These are phyloP conservation scores for Tulasnella sp. DNA, from an alignment of 768 basidiomycete genomes.

Conservation along the genomic window DNA sequence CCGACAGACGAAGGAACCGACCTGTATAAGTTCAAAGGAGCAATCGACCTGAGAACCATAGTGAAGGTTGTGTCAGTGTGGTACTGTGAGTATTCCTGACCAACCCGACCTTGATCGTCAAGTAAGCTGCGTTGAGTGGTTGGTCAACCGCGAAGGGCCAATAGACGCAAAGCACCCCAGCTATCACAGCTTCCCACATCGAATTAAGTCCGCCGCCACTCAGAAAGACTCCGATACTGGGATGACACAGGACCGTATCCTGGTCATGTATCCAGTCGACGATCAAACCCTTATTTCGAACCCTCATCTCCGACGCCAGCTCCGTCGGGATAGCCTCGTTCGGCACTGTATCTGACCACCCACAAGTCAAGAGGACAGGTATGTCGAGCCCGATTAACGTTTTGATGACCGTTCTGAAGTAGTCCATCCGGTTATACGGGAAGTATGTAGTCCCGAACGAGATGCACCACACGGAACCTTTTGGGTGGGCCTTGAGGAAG, in stretches of 20 bases:
- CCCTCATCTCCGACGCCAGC: not conserved
- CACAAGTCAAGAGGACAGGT: not conserved
- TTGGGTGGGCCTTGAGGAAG: not conserved
- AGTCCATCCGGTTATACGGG: not conserved
- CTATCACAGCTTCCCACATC: not conserved
- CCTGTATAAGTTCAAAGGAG: not conserved
- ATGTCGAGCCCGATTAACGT: not conserved
- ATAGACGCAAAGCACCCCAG: not conserved
- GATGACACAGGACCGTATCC: not conserved
- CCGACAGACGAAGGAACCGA: not conserved
- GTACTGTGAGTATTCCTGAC: not conserved
- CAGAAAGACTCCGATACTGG: not conserved
- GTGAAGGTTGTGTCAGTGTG: not conserved
- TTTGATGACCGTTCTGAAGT: not conserved
- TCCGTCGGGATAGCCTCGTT: not conserved
- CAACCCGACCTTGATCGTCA: not conserved
- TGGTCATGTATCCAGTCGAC: not conserved
- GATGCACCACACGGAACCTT: not conserved
- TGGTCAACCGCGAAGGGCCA: conserved; percentile 1
- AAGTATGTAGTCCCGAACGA: not conserved
- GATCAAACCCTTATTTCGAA: not conserved
- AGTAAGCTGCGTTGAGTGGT: not conserved
- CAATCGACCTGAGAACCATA: not conserved
- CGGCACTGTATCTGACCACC: not conserved
- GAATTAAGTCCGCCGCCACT: not conserved